Base-by-base conservation (phyloP, 257 asterid species). In the Rauvolfia tetraphylla region DNA sequence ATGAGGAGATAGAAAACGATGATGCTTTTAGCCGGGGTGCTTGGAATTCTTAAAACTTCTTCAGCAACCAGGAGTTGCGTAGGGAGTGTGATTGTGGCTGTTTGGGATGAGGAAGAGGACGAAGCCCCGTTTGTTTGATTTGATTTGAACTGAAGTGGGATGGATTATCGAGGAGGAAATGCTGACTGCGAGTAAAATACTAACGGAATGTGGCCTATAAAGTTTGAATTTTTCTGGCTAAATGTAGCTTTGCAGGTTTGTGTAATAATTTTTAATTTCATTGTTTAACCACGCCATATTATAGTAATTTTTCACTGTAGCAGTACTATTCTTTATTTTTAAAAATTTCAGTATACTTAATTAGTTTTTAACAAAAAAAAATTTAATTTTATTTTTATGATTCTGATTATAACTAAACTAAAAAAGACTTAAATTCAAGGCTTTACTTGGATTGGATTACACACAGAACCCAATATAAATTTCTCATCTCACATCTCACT, bases 51-150 rank as follows among this genome's bases (percentile, higher is more conserved):
- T 4, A 27, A n/a, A 31, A 71, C 42, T 62, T 76, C 46, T 75
- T 51, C 83, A 65, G 90, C 85, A 85, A 79, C 62, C 75, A 85
- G 84, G 84, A 73, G 82, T 83, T 84, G 86, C 87, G 81, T 88
- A 42, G 71, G 74, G 79, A 76, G 77, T 54, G 22, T 31, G 48
- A 41, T 25, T 58, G 36, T 14, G 75, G 1, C 18, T 75, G 56
- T 49, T 78, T 68, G 72, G 29, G 65, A 25, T 71, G 78, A 51
- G 82, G 87, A 66, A 58, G 93, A 76, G 12, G 88, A 80, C 42
- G 84, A 76, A 65, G 49, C 7, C 38, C 7, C 38, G 72, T 79
- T 78, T 18, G 71, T 85, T 65, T 70, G 69, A 79, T 84, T 85
- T 81, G 89, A 82, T 81, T 80, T 79, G 79, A 79, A 66, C 22